A percentile compares a stretch with the other conserved stretches of the same genome.
Conservation (phyloP, 768 basidiomycete genomes). For the Pisolithus orientalis region DNA sequence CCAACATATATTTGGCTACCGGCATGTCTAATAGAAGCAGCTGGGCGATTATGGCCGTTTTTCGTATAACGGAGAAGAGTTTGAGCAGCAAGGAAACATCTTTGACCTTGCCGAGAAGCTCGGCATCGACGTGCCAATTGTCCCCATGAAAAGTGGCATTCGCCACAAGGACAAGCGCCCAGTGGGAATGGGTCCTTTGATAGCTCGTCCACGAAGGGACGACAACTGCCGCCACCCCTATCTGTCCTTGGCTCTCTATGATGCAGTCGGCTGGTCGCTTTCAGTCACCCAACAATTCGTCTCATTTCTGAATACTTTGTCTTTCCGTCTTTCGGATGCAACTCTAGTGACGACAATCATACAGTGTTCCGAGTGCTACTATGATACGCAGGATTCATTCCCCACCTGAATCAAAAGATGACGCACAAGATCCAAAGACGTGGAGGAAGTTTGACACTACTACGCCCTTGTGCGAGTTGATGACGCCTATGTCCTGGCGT, state of each 20-base stretch:
- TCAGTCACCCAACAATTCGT: not conserved
- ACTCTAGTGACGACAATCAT: not conserved
- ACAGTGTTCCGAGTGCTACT: not conserved
- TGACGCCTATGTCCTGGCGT: too few species aligned
- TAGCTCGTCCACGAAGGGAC: not conserved
- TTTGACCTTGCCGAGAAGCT: not conserved
- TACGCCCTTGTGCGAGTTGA: too few species aligned
- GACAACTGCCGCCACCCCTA: not conserved
- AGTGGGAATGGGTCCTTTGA: too few species aligned
- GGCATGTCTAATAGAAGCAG: not conserved
- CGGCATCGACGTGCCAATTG: not conserved
- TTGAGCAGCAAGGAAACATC: not conserved
- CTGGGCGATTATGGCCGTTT: not conserved
- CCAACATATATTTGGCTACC: not conserved
- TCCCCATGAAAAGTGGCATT: not conserved
- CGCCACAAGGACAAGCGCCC: not conserved
- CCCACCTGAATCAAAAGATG: too few species aligned
- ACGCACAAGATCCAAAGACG: too few species aligned
- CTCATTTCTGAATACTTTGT: not conserved
- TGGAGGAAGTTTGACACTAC: too few species aligned
- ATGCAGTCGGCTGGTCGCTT: not conserved
- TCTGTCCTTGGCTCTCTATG: not conserved
- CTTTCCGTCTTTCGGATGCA: not conserved
- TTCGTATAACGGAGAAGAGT: not conserved
- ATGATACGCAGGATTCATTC: too few species aligned